Percentiles rank a stretch among this genome's conserved stretches.
Evolutionary conservation across 306 rosid species (phyloP).

Genomic region (Arachis hypogaea): DNA sequence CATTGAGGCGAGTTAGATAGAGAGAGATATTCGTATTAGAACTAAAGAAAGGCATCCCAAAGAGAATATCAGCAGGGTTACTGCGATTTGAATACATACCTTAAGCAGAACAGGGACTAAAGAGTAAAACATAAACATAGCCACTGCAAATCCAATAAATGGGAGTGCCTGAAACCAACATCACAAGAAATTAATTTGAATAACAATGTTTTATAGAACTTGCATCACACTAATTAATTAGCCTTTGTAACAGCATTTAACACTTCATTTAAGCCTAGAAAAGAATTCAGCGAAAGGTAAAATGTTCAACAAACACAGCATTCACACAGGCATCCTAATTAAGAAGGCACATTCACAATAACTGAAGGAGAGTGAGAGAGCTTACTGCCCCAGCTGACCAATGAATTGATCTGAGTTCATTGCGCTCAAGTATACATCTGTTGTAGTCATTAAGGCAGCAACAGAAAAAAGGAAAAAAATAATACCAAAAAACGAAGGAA

Average conservation of each 20-base stretch:
- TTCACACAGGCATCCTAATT: conserved; percentile 31
- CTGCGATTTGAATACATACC: conserved; percentile 53
- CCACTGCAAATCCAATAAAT: conserved; percentile 80
- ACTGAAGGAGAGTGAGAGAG: conserved; percentile 23
- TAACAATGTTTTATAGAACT: conserved; percentile 21
- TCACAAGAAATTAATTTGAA: conserved; percentile 27
- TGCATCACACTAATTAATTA: background rate
- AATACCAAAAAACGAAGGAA: background rate
- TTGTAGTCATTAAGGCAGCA: conserved; percentile 59
- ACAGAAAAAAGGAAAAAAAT: conserved; percentile 23
- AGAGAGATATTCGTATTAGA: background rate
- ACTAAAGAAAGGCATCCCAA: conserved; percentile 3
- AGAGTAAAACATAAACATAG: conserved; percentile 94
- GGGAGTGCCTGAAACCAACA: conserved; percentile 81
- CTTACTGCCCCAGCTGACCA: conserved; percentile 94
- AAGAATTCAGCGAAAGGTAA: conserved; percentile 12
- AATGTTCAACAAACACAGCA: background rate
- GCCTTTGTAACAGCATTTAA: conserved; percentile 10
- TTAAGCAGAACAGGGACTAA: conserved; percentile 84
- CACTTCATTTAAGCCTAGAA: conserved; percentile 16
- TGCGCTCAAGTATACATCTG: conserved; percentile 85
- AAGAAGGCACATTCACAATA: conserved; percentile 13
- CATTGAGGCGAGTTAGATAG: background rate
- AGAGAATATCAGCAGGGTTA: conserved; percentile 21
- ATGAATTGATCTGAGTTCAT: conserved; percentile 75